Evolutionary conservation across 1,139 yeast genomes (phyloP).

Genomic region (Sugiyamaella neomexicana): DNA sequence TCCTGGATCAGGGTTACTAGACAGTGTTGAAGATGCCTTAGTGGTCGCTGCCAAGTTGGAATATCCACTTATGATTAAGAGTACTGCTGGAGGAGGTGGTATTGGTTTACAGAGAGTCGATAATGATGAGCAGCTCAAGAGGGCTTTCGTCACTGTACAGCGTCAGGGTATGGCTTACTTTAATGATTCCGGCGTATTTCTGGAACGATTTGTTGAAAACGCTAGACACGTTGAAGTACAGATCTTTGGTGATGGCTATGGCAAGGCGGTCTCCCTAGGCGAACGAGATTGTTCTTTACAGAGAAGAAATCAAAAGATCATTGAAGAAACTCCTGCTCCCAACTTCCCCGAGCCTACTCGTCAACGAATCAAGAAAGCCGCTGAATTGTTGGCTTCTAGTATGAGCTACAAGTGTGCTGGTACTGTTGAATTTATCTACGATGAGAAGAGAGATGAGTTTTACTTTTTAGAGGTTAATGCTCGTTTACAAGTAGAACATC

Average conservation of each 20-base stretch:
- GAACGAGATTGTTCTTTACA: conserved; percentile 98
- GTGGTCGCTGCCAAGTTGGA: conserved; percentile 73
- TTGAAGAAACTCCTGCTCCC: conserved; percentile 98
- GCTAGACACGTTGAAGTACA: conserved; percentile 97
- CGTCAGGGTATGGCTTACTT: conserved; percentile 92
- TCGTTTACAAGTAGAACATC: conserved; percentile 96
- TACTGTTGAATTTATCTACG: conserved; percentile 94
- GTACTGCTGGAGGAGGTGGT: conserved; percentile 99
- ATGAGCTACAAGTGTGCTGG: conserved; percentile 96
- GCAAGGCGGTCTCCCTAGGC: conserved; percentile 88
- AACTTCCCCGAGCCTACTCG: conserved; percentile 80
- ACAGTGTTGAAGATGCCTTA: conserved; percentile 68
- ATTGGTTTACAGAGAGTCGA: conserved; percentile 94
- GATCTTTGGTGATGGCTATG: conserved; percentile 93
- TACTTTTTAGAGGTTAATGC: conserved; percentile 96
- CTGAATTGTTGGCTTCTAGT: conserved; percentile 74
- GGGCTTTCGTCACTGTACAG: conserved; percentile 84
- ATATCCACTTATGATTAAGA: conserved; percentile 93
- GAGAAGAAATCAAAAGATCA: conserved; percentile 92
- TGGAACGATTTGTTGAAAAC: conserved; percentile 89
- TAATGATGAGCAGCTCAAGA: conserved; percentile 70
- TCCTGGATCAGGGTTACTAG: conserved; percentile 87
- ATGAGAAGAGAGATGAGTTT: conserved; percentile 78
- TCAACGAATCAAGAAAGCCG: conserved; percentile 71
- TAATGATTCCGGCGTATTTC: conserved; percentile 92